Evolutionary conservation across 2,329 filamentous ascomycete genomes (phyloP).

Genomic region (Calonectria montana): DNA sequence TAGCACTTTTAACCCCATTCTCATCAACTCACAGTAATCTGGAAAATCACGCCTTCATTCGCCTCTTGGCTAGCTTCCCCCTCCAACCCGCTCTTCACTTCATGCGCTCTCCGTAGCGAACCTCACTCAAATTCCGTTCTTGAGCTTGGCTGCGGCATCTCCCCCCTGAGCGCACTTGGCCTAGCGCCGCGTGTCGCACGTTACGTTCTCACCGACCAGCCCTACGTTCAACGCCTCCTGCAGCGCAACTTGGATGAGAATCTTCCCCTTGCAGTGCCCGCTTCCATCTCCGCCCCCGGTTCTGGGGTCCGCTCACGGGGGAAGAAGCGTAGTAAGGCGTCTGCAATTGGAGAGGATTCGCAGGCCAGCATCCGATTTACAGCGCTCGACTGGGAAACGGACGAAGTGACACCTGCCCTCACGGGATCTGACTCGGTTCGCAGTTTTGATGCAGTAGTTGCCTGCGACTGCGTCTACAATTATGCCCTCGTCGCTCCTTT

Average conservation of each 20-base stretch:
- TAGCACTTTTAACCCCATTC: constrained; percentile 15
- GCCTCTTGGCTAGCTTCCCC: constrained; percentile 80
- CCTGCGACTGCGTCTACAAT: constrained; percentile 97
- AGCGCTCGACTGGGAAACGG: constrained; percentile 86
- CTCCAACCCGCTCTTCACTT: constrained; percentile 70
- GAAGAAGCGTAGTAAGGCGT: constrained; percentile 28
- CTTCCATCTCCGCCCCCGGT: constrained; percentile 14
- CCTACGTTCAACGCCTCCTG: constrained; percentile 84
- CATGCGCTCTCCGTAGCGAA: constrained; percentile 56
- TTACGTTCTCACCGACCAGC: constrained; percentile 89
- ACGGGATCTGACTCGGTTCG: constrained; percentile 47
- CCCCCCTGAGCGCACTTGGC: constrained; percentile 79
- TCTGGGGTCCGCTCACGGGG: constrained; percentile 23
- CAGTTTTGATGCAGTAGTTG: constrained; percentile 79
- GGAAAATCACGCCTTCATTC: constrained; percentile 89
- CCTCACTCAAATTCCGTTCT: constrained; percentile 68
- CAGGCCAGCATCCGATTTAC: constrained; percentile 63
- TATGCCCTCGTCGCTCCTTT: constrained; percentile 85
- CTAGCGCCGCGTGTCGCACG: constrained; percentile 69
- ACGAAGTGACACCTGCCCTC: constrained; percentile 60
- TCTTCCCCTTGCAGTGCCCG: constrained; percentile 28
- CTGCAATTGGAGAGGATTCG: constrained; percentile 2
- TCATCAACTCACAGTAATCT: constrained; percentile 71
- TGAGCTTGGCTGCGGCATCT: constrained; percentile 91
- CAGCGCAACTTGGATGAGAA: constrained; percentile 80